Conservation (phyloP, 1,284 basidiomycete genomes). For the Meira miltonrushii region DNA sequence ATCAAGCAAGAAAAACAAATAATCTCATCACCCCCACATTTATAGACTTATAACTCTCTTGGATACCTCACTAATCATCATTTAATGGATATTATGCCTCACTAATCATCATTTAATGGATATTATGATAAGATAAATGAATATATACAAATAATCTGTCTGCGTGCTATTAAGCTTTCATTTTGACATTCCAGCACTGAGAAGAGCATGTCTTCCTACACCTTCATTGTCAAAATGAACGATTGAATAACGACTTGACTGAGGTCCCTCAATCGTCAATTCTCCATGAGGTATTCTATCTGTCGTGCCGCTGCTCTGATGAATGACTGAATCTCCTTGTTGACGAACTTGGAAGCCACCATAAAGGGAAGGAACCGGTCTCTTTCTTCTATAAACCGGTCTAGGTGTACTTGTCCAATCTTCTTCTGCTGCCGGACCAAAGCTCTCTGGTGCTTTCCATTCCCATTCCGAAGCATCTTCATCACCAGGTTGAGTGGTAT, state of each 20-base stretch:
- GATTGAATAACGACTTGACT: slow-evolving; percentile 23
- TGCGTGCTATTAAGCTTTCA: not conserved
- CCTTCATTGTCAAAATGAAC: slow-evolving; percentile 31
- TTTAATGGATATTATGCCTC: too few species aligned
- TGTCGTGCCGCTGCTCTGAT: not conserved
- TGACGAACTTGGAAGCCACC: slow-evolving; percentile 22
- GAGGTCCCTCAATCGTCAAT: not conserved
- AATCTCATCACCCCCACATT: too few species aligned
- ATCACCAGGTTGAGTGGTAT: slow-evolving; percentile 12
- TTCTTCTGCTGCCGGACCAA: slow-evolving; percentile 18
- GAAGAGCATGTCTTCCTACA: slow-evolving; percentile 20
- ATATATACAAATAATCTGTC: not conserved
- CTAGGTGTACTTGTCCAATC: slow-evolving; percentile 25
- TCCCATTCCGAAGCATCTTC: slow-evolving; percentile 34
- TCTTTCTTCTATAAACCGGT: slow-evolving; percentile 31
- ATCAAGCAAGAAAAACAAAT: too few species aligned
- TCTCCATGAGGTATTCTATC: not conserved
- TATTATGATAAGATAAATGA: too few species aligned
- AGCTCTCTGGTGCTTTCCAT: slow-evolving; percentile 27
- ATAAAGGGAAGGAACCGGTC: slow-evolving; percentile 20
- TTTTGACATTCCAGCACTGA: not conserved
- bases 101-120: too few species aligned
- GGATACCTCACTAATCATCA: too few species aligned
- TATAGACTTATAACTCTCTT: too few species aligned
- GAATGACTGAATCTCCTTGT: not conserved